Percentiles rank a stretch among this genome's conserved stretches.
Evolutionary conservation across 306 rosid genomes (phyloP).

Genomic region (Styphnolobium japonicum): DNA sequence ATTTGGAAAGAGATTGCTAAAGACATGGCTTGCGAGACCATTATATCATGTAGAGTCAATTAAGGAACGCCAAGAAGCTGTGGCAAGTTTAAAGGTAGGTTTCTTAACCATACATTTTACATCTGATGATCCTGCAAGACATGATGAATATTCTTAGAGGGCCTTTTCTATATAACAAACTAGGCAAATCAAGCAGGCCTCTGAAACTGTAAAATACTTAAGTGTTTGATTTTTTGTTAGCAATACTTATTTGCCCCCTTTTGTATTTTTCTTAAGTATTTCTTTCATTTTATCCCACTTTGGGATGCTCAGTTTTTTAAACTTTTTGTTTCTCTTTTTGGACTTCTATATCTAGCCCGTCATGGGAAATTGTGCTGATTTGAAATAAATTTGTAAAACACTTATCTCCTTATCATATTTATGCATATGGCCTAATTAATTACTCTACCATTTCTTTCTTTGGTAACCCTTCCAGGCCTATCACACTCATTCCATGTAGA

Average conservation of each 20-base stretch:
- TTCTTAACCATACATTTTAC: conserved; percentile 15
- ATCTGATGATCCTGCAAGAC: conserved; percentile 15
- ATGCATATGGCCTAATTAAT: background rate
- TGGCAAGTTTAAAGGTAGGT: conserved; percentile 70
- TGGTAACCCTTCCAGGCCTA: background rate
- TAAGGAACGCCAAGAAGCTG: conserved; percentile 81
- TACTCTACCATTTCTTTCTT: background rate
- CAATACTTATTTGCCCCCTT: conserved; percentile 1
- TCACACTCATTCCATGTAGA: conserved; percentile 5
- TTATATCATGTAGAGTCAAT: conserved; percentile 66
- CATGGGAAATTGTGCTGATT: background rate
- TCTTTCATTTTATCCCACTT: conserved; percentile 5
- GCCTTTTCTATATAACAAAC: background rate
- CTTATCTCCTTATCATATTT: background rate
- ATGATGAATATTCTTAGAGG: background rate
- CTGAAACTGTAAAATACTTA: background rate
- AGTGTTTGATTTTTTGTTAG: background rate
- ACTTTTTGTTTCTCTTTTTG: background rate
- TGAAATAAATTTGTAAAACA: background rate
- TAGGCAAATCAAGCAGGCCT: conserved; percentile 9
- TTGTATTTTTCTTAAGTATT: background rate
- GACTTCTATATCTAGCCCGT: background rate
- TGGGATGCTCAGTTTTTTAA: background rate
- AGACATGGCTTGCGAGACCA: conserved; percentile 95
- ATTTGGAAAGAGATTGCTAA: conserved; percentile 90